phyloP scores from a whole-genome alignment of 495 filamentous ascomycete genomes.

The Neurospora hispaniola region DNA sequence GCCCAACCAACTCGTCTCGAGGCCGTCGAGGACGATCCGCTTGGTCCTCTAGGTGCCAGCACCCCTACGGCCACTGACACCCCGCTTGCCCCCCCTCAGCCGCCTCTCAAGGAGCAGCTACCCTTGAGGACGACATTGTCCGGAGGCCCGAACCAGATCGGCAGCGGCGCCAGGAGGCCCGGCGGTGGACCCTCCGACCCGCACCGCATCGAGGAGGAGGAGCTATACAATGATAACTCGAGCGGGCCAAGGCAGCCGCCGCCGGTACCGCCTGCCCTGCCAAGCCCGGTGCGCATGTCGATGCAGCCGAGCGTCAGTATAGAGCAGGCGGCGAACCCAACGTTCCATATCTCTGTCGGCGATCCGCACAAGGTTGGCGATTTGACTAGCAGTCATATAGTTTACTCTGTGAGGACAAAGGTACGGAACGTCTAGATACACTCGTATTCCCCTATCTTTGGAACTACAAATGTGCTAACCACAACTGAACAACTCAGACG shows the following conservation, averaged over 20 bases:
- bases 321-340: slow-evolving; percentile 82
- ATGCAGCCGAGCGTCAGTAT: slow-evolving; percentile 75
- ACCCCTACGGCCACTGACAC: slow-evolving; percentile 51
- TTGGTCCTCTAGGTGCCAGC: slow-evolving; percentile 79
- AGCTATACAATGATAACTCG: slow-evolving; percentile 29
- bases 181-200: slow-evolving; percentile 19
- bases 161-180: slow-evolving; percentile 34
- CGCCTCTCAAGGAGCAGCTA: slow-evolving; percentile 76
- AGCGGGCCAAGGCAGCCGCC: slow-evolving; percentile 55
- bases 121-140: slow-evolving; percentile 46
- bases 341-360: slow-evolving; percentile 84
- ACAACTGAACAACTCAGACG: slow-evolving; percentile 38
- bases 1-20: slow-evolving; percentile 76
- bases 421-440: slow-evolving; percentile 33
- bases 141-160: neutral
- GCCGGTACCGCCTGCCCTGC: slow-evolving; percentile 58
- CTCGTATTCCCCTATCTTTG: neutral
- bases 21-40: slow-evolving; percentile 72
- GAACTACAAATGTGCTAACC: neutral
- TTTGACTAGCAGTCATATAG: slow-evolving; percentile 91
- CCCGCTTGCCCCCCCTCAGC: slow-evolving; percentile 53
- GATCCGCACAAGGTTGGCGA: slow-evolving; percentile 98
- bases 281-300: slow-evolving; percentile 42
- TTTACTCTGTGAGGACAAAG: slow-evolving; percentile 90
- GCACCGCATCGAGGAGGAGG: slow-evolving; percentile 54